Conservation (phyloP, 257 asterid genomes). For the Fraxinus cuspidata region DNA sequence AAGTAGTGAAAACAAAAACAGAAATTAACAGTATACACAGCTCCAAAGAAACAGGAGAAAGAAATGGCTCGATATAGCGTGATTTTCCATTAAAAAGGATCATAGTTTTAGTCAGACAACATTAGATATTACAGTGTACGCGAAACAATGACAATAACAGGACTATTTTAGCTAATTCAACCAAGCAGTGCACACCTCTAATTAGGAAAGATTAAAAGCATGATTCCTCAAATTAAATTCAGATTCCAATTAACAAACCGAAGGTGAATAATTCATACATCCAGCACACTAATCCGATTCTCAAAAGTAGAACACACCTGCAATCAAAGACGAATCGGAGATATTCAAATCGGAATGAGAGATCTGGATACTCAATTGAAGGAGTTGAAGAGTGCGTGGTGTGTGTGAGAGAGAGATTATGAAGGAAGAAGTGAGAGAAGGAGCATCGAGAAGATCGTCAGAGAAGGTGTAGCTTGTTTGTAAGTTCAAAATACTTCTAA, state of each 20-base stretch:
- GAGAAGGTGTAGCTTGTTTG: constrained; percentile 20
- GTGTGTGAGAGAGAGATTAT: constrained; percentile 5
- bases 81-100: constrained; percentile 13
- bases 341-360: constrained; percentile 6
- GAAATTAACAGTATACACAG: constrained; percentile 12
- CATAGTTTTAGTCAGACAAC: background rate
- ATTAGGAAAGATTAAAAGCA: constrained; percentile 17
- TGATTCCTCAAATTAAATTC: constrained; percentile 6
- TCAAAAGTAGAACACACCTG: constrained; percentile 13
- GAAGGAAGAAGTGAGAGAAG: constrained; percentile 15
- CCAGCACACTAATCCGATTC: constrained; percentile 17
- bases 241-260: constrained; percentile 18
- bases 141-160: background rate
- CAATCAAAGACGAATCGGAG: constrained; percentile 19
- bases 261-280: constrained; percentile 21
- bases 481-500: constrained; percentile 5
- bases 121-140: constrained; percentile 15
- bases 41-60: constrained; percentile 21
- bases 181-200: constrained; percentile 17
- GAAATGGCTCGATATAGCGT: background rate
- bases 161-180: constrained; percentile 13
- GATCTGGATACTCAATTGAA: constrained; percentile 23
- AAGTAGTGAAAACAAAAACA: constrained; percentile 1
- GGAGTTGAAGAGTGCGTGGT: constrained; percentile 8
- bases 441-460: constrained; percentile 66